Percentiles rank a stretch among this genome's conserved stretches.
Conservation (phyloP, 2,329 filamentous ascomycete species). For the Phialophora macrospora region DNA sequence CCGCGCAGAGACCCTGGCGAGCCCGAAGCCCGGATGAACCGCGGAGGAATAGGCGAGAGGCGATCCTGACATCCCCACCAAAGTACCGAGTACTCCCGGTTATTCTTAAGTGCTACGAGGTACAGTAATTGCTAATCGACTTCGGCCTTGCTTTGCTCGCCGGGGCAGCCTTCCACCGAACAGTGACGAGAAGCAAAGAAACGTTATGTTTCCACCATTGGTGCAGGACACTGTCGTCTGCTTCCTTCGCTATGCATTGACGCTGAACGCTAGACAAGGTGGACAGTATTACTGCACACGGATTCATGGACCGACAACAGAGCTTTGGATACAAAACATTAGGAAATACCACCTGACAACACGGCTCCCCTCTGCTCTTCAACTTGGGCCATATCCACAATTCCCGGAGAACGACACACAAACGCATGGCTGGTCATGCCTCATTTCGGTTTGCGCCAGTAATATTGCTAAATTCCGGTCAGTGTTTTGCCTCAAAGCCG, state of each 20-base stretch:
- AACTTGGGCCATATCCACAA: neutral
- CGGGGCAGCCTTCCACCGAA: neutral
- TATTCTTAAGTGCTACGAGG: too few relatives aligned
- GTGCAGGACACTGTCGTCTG: slow-evolving; percentile 9
- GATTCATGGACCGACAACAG: slow-evolving; percentile 8
- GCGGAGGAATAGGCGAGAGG: neutral
- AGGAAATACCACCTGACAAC: neutral
- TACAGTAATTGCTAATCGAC: neutral
- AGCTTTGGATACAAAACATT: slow-evolving; percentile 13
- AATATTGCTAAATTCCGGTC: slow-evolving; percentile 65
- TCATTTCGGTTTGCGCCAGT: slow-evolving; percentile 68
- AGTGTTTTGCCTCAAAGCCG: slow-evolving; percentile 12
- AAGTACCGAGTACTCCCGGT: neutral
- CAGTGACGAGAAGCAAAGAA: neutral
- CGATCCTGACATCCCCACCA: neutral
- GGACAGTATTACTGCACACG: slow-evolving; percentile 14
- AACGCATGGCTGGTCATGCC: neutral
- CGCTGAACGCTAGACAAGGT: slow-evolving; percentile 25
- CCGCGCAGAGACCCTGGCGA: slow-evolving; percentile 7
- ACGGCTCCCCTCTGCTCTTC: neutral
- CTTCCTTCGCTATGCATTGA: slow-evolving; percentile 24
- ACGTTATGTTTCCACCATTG: neutral
- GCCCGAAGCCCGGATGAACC: neutral
- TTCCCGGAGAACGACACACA: neutral
- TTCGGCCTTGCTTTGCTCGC: neutral